Percentiles rank a stretch among this genome's conserved stretches.
Evolutionary conservation across 805 yeast species (phyloP).

Genomic region (Saturnispora saitoi): DNA sequence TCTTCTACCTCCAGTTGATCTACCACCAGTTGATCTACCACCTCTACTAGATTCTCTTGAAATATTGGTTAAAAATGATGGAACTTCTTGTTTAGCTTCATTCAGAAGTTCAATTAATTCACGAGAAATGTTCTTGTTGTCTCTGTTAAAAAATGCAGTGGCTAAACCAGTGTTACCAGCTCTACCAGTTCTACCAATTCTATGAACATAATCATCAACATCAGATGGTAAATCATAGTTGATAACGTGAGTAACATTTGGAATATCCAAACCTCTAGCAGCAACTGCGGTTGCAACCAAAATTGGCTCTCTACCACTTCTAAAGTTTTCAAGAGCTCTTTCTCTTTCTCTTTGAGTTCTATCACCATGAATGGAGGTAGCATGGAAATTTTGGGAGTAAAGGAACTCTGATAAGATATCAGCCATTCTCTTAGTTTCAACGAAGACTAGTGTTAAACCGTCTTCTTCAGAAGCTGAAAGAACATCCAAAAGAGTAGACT

Average conservation of each 20-base stretch:
- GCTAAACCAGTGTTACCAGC: slow-evolving; percentile 99
- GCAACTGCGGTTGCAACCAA: slow-evolving; percentile 99
- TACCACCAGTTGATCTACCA: slow-evolving; percentile 37
- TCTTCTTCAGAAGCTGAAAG: slow-evolving; percentile 64
- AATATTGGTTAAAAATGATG: slow-evolving; percentile 73
- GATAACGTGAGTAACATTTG: slow-evolving; percentile 95
- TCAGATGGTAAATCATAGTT: slow-evolving; percentile 96
- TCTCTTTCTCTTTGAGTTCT: slow-evolving; percentile 98
- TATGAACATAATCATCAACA: slow-evolving; percentile 97
- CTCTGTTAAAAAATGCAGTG: slow-evolving; percentile 96
- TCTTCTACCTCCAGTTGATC: slow-evolving; percentile 24
- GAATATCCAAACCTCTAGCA: slow-evolving; percentile 99
- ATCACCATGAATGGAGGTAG: slow-evolving; percentile 98
- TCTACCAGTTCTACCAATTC: slow-evolving; percentile 99
- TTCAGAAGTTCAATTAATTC: slow-evolving; percentile 77
- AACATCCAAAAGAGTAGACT: slow-evolving; percentile 81
- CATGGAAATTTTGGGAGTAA: slow-evolving; percentile 83
- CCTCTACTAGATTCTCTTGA: slow-evolving; percentile 65
- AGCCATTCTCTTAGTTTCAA: slow-evolving; percentile 98
- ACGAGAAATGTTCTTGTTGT: slow-evolving; percentile 80
- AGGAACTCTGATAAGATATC: slow-evolving; percentile 90
- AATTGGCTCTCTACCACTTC: slow-evolving; percentile 84
- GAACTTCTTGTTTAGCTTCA: slow-evolving; percentile 98
- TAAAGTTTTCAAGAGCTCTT: slow-evolving; percentile 90
- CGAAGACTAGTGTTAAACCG: slow-evolving; percentile 89